A percentile compares a stretch with the other conserved stretches of the same genome.
Evolutionary conservation across 2,329 filamentous ascomycete genomes (phyloP).

Genomic region (Chrysosporium keratinophilum): DNA sequence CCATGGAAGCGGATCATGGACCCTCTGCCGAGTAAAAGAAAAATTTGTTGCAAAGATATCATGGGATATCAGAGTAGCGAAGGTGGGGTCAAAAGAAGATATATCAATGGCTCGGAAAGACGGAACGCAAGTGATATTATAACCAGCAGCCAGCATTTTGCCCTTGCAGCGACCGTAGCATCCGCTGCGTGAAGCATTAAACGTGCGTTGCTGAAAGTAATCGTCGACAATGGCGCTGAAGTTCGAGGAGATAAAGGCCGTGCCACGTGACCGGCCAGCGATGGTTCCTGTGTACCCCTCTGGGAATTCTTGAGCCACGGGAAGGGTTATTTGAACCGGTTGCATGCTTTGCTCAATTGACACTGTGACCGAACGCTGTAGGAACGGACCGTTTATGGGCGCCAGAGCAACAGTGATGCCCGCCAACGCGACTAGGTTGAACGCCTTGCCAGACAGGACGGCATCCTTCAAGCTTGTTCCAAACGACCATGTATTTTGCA

Average conservation of each 20-base stretch:
- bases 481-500: conserved; percentile 2
- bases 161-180: conserved; percentile 1
- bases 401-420: conserved; percentile 1
- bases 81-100: neutral
- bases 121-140: neutral
- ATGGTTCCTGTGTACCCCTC: neutral
- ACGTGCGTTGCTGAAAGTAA: neutral
- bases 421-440: neutral
- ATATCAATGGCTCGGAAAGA: neutral
- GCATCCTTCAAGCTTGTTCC: neutral
- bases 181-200: neutral
- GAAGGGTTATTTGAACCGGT: neutral
- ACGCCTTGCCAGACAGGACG: neutral
- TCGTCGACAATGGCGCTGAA: conserved; percentile 1
- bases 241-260: neutral
- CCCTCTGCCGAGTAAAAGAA: neutral
- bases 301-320: neutral
- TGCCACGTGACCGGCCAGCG: neutral
- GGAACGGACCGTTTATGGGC: conserved; percentile 1
- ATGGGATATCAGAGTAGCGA: neutral
- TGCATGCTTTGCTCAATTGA: neutral
- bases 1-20: no score
- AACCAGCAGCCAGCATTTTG: neutral
- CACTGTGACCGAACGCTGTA: neutral
- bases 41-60: neutral